Base-by-base conservation (phyloP, 192 early-diverging fungal species). In the Backusella mclennaniae region DNA sequence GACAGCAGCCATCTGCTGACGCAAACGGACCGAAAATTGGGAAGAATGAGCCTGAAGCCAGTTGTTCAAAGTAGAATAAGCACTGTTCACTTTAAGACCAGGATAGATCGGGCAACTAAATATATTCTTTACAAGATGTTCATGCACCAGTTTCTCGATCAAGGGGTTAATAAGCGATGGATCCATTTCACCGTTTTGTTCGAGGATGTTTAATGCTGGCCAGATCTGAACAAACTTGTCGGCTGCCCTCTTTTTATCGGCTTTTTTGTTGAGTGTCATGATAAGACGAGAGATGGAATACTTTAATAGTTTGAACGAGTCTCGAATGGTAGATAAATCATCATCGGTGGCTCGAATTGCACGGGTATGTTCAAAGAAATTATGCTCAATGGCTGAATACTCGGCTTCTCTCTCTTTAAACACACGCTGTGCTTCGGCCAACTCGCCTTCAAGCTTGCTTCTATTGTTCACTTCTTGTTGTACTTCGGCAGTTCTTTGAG, bases 241-340 rank as follows among this genome's bases (percentile, higher is more conserved):
- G 2, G 76, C 80, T 41, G 82, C 82, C 17, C 19, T 77, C 17
- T 59, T 69, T 68, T 73, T 69, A 46, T 84, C 82, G 21, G 76
- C 82, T 41, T 80, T 84, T 67, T 84, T 84, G 76, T 80, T 80
- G 4, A 84, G 73, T 36, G 79, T 77, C 79, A 80, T 75, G 19
- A 80, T 52, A 6, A 84, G 33, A 31, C 82, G 79, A 31, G 78
- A 56, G 14, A 84, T 75, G 33, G 49, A 71, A 36, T 84, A 80
- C 70, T 80, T 84, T 19, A 84, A 53, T 4, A 78, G 39, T 52
- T 84, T 80, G 59, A 84, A 78, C 0, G 75, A 72, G 66, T 84
- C 82, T 7, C 82, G 73, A 44, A 84, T 84, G 9, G 82, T 84
- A 2, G 82, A 84, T 12, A 84, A 67, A 38, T 84, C 82, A 75